These are phyloP conservation scores for Aspergillus brunneoviolaceus DNA, from an alignment of 2,329 filamentous ascomycete genomes.

Conservation along the genomic window DNA sequence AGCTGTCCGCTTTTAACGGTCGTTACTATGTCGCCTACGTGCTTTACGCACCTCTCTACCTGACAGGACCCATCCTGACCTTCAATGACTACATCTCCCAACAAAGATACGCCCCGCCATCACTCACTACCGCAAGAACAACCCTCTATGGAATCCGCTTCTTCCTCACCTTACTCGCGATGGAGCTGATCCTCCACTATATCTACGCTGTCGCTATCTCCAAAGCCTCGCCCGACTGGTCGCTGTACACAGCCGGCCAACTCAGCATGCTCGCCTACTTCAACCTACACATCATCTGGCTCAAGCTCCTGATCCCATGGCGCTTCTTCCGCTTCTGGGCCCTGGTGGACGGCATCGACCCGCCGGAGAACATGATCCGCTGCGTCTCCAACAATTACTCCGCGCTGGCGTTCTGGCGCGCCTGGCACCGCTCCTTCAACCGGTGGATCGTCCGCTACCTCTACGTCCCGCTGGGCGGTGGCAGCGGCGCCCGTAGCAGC, in stretches of 20 bases:
- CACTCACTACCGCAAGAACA: conserved; percentile 69
- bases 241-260: conserved; percentile 79
- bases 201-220: conserved; percentile 93
- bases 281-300: conserved; percentile 96
- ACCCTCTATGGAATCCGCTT: conserved; percentile 82
- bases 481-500: conserved; percentile 33
- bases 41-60: conserved; percentile 89
- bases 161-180: conserved; percentile 72
- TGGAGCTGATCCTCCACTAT: conserved; percentile 90
- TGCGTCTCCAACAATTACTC: conserved; percentile 96
- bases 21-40: conserved; percentile 86
- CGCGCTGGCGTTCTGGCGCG: conserved; percentile 87
- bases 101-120: conserved; percentile 68
- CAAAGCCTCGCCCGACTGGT: conserved; percentile 76
- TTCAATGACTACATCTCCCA: conserved; percentile 98
- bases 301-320: conserved; percentile 95
- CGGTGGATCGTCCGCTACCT: conserved; percentile 93
- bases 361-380: conserved; percentile 96
- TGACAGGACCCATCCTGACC: conserved; percentile 88
- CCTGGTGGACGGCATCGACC: conserved; percentile 84
- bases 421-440: conserved; percentile 94
- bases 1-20: conserved; percentile 68
- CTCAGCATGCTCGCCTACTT: conserved; percentile 90
- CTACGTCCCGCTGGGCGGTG: conserved; percentile 85
- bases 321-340: conserved; percentile 98